Base-by-base conservation (phyloP, 345 rosid genomes). In the Schrenkiella parvula region DNA sequence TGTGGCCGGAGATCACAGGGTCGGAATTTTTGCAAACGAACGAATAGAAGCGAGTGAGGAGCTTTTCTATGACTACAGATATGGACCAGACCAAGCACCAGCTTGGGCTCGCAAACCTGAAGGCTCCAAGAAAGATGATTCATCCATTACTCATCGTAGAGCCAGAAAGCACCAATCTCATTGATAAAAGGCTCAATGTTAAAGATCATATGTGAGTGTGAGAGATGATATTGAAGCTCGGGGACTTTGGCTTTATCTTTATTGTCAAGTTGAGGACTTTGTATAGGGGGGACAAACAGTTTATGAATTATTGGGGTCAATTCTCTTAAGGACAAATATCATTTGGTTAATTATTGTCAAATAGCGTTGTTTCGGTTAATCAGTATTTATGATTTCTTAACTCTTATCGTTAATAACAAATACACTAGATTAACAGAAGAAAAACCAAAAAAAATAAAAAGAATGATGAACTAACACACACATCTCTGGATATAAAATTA, bases 1-100 rank as follows among this genome's bases (percentile, higher is more conserved):
- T 82, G 99, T 95, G 76, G 97, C 96, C 3, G 99, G 99, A 81
- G 98, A 95, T 76, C 99, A 95, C 66, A 84, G 97, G 60, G 99
- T 91, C 0, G 99, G 99, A 13, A 95, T 95, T 18, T 91, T 95
- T 44, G 98, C 98, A 55, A 95, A 89, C 77, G 99, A 95, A 70
- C 87, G 78, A 23, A 95, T 95, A 8, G 96, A 95, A 70, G 92
- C 99, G 8, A 84, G 97, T 17, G 98, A 95, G 64, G 99, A 95
- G 84, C 88, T 95, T 6, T 95, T 95, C 79, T 91, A 95, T 50
- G 98, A 91, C 80, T 95, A 95, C 55, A 88, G 93, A 14, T 95
- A 95, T 42, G 99, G 99, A 55, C 98, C 96, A 57, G 97, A 87
- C 78, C 96, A 95, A 84, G 97, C 99, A 46, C 99, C 99, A 4